Percentiles rank a stretch among this genome's conserved stretches.
These are phyloP conservation scores for Pyrus communis DNA, from an alignment of 306 rosid species.

Conservation along the genomic window DNA sequence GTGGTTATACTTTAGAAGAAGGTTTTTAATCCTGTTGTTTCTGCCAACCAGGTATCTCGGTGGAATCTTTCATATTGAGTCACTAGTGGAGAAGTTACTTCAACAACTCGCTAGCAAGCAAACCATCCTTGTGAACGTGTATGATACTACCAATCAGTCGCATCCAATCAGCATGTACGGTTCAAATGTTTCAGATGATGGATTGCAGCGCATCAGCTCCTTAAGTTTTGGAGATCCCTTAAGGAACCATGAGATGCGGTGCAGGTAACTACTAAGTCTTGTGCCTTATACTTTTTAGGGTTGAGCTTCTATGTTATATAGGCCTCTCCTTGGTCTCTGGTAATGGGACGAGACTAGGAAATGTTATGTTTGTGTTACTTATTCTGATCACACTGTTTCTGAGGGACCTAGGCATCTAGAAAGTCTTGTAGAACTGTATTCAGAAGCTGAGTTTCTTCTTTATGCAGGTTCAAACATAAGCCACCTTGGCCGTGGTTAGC, in stretches of 20 bases:
- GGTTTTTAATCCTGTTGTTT: not conserved
- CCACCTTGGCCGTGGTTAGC: constrained; percentile 91
- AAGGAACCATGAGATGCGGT: constrained; percentile 93
- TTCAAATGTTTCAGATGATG: constrained; percentile 58
- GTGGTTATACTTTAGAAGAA: not conserved
- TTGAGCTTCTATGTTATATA: not conserved
- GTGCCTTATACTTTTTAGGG: not conserved
- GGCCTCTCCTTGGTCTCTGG: not conserved
- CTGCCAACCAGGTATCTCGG: constrained; percentile 81
- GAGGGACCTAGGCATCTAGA: not conserved
- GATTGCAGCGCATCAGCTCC: constrained; percentile 50
- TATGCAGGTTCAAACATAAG: constrained; percentile 76
- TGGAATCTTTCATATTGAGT: constrained; percentile 87
- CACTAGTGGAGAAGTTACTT: constrained; percentile 90
- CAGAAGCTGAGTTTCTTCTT: constrained; percentile 23
- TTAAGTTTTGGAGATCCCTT: constrained; percentile 93
- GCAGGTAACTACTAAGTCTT: constrained; percentile 53
- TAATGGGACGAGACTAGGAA: not conserved
- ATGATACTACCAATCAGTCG: constrained; percentile 73
- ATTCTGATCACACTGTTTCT: not conserved
- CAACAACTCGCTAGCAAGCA: constrained; percentile 99
- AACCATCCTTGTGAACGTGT: constrained; percentile 80
- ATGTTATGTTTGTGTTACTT: not conserved
- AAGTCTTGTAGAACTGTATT: not conserved
- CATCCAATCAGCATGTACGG: constrained; percentile 94